Conservation (phyloP, 1,139 yeast species). For the Trichomonascaceae sp. region DNA sequence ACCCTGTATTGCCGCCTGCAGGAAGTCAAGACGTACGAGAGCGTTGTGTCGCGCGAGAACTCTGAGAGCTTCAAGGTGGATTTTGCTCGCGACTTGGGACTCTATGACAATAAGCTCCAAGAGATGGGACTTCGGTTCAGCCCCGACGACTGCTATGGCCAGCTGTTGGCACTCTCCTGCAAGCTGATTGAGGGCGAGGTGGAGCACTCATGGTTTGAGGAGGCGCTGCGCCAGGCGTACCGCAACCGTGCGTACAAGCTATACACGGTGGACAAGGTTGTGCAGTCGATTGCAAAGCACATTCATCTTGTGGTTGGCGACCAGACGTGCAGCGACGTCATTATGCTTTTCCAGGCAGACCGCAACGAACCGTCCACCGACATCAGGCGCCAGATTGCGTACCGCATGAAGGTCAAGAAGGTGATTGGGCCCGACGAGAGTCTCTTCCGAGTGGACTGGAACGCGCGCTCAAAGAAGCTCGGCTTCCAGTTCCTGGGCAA, state of each 20-base stretch:
- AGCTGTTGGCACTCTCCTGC: constrained; percentile 59
- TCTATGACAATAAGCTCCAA: constrained; percentile 68
- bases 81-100: constrained; percentile 79
- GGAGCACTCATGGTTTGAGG: constrained; percentile 94
- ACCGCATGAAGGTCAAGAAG: constrained; percentile 77
- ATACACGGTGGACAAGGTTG: constrained; percentile 86
- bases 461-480: constrained; percentile 40
- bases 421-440: constrained; percentile 77
- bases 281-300: constrained; percentile 82
- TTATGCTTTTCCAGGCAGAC: constrained; percentile 71
- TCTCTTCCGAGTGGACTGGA: constrained; percentile 75
- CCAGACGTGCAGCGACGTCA: constrained; percentile 67
- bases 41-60: constrained; percentile 58
- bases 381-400: constrained; percentile 78
- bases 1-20: constrained; percentile 67
- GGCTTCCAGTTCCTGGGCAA: constrained; percentile 68
- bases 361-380: constrained; percentile 42
- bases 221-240: constrained; percentile 87
- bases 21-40: constrained; percentile 61
- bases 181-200: constrained; percentile 78
- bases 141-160: constrained; percentile 58
- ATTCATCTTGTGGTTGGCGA: constrained; percentile 72
- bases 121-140: constrained; percentile 66
- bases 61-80: constrained; percentile 46
- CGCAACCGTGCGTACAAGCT: constrained; percentile 85